Evolutionary conservation across 495 filamentous ascomycete genomes (phyloP).

Genomic region (Talaromyces borbonicus): DNA sequence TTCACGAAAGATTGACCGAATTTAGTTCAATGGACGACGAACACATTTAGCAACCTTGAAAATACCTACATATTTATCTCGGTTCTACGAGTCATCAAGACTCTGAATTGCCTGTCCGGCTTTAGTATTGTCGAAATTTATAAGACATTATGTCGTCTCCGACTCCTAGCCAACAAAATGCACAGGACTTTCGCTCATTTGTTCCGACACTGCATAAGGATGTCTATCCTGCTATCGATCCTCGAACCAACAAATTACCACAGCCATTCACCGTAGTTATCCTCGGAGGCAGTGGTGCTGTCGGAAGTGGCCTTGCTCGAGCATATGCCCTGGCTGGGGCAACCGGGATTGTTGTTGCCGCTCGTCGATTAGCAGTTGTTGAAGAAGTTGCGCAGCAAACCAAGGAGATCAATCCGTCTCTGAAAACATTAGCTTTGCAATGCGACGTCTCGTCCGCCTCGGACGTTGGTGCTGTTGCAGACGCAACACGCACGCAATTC

Average conservation of each 20-base stretch:
- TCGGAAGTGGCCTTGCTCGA: constrained; percentile 31
- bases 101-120: too few relatives aligned
- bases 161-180: constrained; percentile 2
- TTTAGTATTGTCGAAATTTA: too few relatives aligned
- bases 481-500: constrained; percentile 18
- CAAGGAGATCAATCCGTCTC: constrained; percentile 17
- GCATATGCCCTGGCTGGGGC: constrained; percentile 32
- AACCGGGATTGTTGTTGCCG: constrained; percentile 31
- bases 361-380: constrained; percentile 22
- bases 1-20: too few relatives aligned
- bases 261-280: constrained; percentile 32
- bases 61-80: too few relatives aligned
- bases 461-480: constrained; percentile 22
- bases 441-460: constrained; percentile 32
- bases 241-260: constrained; percentile 17
- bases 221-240: constrained; percentile 34
- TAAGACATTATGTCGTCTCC: background rate
- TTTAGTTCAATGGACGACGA: too few relatives aligned
- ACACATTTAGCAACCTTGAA: too few relatives aligned
- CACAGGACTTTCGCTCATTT: constrained; percentile 7
- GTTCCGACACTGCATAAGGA: constrained; percentile 26
- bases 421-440: constrained; percentile 16
- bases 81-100: too few relatives aligned
- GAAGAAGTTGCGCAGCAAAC: constrained; percentile 20
- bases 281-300: constrained; percentile 24